Conservation (phyloP, 2,329 filamentous ascomycete species). For the Macrophomina tecta region DNA sequence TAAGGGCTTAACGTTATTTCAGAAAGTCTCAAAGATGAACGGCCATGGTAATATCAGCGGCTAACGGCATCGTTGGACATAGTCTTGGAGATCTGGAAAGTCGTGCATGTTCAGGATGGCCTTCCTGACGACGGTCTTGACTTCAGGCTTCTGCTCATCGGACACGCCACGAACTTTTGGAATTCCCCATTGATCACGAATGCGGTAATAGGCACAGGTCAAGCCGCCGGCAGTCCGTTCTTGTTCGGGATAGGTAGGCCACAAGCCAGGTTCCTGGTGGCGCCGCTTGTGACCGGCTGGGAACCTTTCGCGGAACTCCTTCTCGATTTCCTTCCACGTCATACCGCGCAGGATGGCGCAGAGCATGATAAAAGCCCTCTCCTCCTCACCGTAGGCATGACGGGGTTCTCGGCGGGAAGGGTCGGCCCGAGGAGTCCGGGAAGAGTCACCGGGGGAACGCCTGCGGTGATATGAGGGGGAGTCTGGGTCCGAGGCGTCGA, state of each 20-base stretch:
- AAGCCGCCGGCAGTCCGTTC: conserved; percentile 23
- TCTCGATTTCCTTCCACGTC: conserved; percentile 29
- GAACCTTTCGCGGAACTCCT: conserved; percentile 22
- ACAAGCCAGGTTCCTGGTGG: conserved; percentile 23
- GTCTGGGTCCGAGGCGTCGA: conserved; percentile 6
- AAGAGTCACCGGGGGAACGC: conserved; percentile 2
- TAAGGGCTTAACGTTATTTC: background rate
- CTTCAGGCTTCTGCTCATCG: conserved; percentile 26
- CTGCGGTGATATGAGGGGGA: conserved; percentile 1
- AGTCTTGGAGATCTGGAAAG: conserved; percentile 26
- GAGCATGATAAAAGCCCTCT: conserved; percentile 28
- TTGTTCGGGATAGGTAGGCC: conserved; percentile 27
- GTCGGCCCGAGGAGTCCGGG: background rate
- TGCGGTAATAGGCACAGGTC: conserved; percentile 28
- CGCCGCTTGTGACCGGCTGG: conserved; percentile 26
- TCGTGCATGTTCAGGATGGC: conserved; percentile 17
- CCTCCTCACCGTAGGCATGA: conserved; percentile 26
- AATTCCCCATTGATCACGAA: conserved; percentile 28
- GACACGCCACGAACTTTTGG: conserved; percentile 26
- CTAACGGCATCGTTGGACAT: background rate
- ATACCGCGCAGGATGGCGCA: conserved; percentile 25
- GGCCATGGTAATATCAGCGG: too few relatives aligned
- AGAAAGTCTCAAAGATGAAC: background rate
- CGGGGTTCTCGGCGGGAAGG: conserved; percentile 19
- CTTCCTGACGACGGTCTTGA: conserved; percentile 24